A percentile compares a stretch with the other conserved stretches of the same genome.
Evolutionary conservation across 2,329 filamentous ascomycete species (phyloP).

Genomic region (Lecanicillium sp.): DNA sequence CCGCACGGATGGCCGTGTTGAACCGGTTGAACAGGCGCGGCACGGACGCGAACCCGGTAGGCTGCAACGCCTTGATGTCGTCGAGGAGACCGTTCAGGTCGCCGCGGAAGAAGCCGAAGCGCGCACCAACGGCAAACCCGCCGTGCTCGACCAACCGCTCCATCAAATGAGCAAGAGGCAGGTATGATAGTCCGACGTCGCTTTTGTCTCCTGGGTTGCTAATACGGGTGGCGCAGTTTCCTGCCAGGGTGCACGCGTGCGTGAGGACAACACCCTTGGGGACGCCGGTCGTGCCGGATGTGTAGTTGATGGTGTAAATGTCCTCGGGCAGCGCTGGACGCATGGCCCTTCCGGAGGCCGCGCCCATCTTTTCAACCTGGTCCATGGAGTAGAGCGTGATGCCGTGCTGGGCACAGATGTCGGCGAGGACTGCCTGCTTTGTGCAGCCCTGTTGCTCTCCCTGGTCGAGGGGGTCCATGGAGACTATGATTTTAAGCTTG

Average conservation of each 20-base stretch:
- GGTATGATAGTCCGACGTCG: constrained; percentile 73
- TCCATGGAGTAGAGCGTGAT: constrained; percentile 71
- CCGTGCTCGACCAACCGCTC: constrained; percentile 76
- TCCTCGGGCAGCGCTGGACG: constrained; percentile 68
- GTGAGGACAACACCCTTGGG: constrained; percentile 81
- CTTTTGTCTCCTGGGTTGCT: constrained; percentile 39
- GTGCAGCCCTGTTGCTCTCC: constrained; percentile 71
- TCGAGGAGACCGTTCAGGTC: constrained; percentile 82
- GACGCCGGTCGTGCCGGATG: constrained; percentile 74
- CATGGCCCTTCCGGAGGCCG: constrained; percentile 58
- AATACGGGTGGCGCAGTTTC: constrained; percentile 53
- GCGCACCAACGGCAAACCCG: constrained; percentile 61
- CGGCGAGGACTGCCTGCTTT: constrained; percentile 70
- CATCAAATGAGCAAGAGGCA: constrained; percentile 92
- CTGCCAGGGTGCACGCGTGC: constrained; percentile 73
- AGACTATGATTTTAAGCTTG: constrained; percentile 78
- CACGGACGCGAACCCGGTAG: constrained; percentile 79
- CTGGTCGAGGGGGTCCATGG: constrained; percentile 71
- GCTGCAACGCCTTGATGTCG: constrained; percentile 80
- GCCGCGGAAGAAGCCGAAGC: constrained; percentile 90
- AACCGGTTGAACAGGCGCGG: constrained; percentile 90
- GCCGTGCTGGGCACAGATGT: constrained; percentile 65
- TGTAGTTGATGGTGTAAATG: constrained; percentile 85
- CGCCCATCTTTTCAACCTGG: constrained; percentile 76
- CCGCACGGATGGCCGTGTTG: constrained; percentile 70